A percentile compares a stretch with the other conserved stretches of the same genome.
Conservation (phyloP, 2,329 filamentous ascomycete species). For the Phyllosticta citrichinensis region DNA sequence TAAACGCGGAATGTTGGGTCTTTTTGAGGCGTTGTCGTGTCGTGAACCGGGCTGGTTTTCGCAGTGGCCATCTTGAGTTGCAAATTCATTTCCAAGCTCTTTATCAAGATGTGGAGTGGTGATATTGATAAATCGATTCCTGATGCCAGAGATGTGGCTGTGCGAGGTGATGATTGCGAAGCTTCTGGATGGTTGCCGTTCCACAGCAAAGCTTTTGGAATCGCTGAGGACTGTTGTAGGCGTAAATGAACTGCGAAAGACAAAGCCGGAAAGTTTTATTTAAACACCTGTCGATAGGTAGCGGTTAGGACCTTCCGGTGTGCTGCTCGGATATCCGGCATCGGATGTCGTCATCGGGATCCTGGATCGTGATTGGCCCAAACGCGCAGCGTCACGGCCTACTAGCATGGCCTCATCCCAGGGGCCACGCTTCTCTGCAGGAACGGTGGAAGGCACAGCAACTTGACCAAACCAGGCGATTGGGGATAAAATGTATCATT, state of each 20-base stretch:
- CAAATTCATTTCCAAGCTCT: not conserved
- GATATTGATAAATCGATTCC: too few relatives aligned
- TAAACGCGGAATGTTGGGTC: constrained; percentile 37
- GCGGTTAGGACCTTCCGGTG: not conserved
- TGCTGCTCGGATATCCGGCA: not conserved
- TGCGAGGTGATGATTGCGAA: too few relatives aligned
- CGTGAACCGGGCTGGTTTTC: not conserved
- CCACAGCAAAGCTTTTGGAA: too few relatives aligned
- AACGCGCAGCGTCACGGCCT: not conserved
- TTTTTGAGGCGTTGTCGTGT: not conserved
- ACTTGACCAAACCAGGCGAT: not conserved
- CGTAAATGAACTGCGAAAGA: not conserved
- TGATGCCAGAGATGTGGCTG: too few relatives aligned
- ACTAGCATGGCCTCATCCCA: not conserved
- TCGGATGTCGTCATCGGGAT: not conserved
- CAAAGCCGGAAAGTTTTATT: not conserved
- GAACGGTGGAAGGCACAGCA: not conserved
- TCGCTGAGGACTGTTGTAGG: too few relatives aligned
- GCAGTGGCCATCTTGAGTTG: not conserved
- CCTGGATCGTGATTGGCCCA: not conserved
- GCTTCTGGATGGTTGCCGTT: too few relatives aligned
- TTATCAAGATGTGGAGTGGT: not conserved
- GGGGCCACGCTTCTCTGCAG: not conserved
- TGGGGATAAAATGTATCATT: not conserved
- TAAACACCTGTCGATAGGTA: not conserved